Conservation (phyloP, 768 basidiomycete species). For the Boletus reticuloceps region DNA sequence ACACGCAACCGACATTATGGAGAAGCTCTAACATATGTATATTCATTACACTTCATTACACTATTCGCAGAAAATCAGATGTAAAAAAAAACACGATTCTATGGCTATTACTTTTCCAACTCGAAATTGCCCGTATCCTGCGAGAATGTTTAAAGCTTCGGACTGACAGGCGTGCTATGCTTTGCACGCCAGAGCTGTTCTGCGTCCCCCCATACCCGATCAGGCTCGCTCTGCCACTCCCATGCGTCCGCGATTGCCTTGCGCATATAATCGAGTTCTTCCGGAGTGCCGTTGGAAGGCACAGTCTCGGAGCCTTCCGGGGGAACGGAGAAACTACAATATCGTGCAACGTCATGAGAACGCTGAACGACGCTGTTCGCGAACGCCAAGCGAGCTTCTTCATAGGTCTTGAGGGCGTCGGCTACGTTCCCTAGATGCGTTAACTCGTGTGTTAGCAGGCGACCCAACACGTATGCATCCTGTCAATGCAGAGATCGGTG, state of each 20-base stretch:
- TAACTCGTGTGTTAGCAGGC: constrained; percentile 22
- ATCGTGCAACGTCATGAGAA: constrained; percentile 19
- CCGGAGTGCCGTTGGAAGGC: neutral
- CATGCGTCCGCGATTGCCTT: constrained; percentile 15
- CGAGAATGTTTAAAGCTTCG: neutral
- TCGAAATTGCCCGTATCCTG: too few species aligned
- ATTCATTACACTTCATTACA: too few species aligned
- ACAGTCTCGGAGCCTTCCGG: neutral
- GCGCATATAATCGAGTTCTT: constrained; percentile 6
- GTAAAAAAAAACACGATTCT: too few species aligned
- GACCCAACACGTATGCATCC: constrained; percentile 33
- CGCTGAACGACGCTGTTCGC: constrained; percentile 20
- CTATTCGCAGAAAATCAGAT: too few species aligned
- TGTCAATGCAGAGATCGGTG: neutral
- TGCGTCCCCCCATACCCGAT: constrained; percentile 6
- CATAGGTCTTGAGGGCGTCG: constrained; percentile 30
- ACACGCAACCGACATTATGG: too few species aligned
- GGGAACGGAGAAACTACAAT: constrained; percentile 19
- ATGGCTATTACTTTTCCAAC: too few species aligned
- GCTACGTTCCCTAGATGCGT: constrained; percentile 23
- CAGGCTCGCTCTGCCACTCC: constrained; percentile 15
- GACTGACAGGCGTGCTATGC: neutral
- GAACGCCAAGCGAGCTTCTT: constrained; percentile 31
- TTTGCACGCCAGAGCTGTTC: constrained; percentile 10
- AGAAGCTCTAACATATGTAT: too few species aligned